Conservation (phyloP, 768 basidiomycete species). For the Dictyophora rubrovolvata region DNA sequence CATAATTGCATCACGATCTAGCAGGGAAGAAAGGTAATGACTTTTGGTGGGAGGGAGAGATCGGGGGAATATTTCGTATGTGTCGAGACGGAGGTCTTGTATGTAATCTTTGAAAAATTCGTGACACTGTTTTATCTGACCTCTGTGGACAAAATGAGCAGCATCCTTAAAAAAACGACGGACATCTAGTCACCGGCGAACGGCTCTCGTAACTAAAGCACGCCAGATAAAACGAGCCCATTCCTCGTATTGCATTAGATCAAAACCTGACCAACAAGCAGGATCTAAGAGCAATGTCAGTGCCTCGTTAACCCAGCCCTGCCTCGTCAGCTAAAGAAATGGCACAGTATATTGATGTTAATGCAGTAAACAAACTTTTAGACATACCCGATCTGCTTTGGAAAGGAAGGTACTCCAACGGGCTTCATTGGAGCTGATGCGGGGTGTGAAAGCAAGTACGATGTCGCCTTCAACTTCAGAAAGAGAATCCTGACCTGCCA, state of each 20-base stretch:
- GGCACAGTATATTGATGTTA: no score
- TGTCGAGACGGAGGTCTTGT: slow-evolving; percentile 1
- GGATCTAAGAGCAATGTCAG: slow-evolving; percentile 57
- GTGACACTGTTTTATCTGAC: slow-evolving; percentile 54
- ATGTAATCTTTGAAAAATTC: slow-evolving; percentile 38
- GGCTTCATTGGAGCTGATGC: slow-evolving; percentile 50
- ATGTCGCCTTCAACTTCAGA: slow-evolving; percentile 59
- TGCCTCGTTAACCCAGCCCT: slow-evolving; percentile 55
- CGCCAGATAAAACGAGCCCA: slow-evolving; percentile 80
- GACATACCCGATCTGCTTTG: slow-evolving; percentile 53
- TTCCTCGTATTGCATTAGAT: slow-evolving; percentile 49
- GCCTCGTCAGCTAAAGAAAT: slow-evolving; percentile 46
- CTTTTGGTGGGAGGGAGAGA: slow-evolving; percentile 1
- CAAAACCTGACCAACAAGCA: slow-evolving; percentile 58
- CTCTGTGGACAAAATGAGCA: slow-evolving; percentile 27
- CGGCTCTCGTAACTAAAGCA: slow-evolving; percentile 55
- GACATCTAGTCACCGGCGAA: slow-evolving; percentile 45
- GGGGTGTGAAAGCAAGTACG: slow-evolving; percentile 54
- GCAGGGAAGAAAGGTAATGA: neutral
- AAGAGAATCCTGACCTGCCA: slow-evolving; percentile 54
- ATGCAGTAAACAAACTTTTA: neutral
- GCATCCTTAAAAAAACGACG: neutral
- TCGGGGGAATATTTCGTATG: neutral
- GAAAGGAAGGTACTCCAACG: slow-evolving; percentile 53
- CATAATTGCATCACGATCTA: slow-evolving; percentile 7